These are phyloP conservation scores for Lolium rigidum DNA, from an alignment of 176 grass and related monocot species.

Conservation along the genomic window DNA sequence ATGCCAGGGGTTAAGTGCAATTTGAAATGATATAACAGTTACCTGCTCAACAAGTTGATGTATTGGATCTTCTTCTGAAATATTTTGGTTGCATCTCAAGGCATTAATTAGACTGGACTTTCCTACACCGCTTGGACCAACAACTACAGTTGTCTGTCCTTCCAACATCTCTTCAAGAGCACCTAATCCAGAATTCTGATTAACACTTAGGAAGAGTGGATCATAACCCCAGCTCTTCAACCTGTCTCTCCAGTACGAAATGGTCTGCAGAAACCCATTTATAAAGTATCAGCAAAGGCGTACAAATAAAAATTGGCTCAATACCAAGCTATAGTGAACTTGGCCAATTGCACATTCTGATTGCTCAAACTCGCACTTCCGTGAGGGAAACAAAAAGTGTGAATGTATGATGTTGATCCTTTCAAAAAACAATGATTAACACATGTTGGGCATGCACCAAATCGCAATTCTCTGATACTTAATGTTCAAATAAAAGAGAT, in stretches of 20 bases:
- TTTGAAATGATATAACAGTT: conserved; percentile 31
- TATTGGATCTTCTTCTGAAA: conserved; percentile 71
- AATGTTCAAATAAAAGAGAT: background rate
- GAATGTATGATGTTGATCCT: conserved; percentile 3
- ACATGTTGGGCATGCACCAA: background rate
- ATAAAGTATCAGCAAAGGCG: conserved; percentile 18
- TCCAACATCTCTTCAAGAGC: conserved; percentile 70
- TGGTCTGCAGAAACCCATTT: conserved; percentile 49
- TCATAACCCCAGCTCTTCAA: conserved; percentile 83
- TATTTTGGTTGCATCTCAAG: conserved; percentile 59
- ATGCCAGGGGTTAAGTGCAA: background rate
- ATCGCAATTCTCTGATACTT: background rate
- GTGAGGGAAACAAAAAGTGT: background rate
- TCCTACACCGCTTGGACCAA: conserved; percentile 93
- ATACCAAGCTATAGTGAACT: background rate
- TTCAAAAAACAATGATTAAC: background rate
- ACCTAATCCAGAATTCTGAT: conserved; percentile 65
- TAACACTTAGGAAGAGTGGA: conserved; percentile 84
- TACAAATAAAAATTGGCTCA: conserved; percentile 18
- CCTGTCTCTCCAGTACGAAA: conserved; percentile 78
- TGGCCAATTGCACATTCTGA: conserved; percentile 10
- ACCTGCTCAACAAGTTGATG: conserved; percentile 91
- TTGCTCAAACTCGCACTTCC: background rate
- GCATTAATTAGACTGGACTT: conserved; percentile 96
- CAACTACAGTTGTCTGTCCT: conserved; percentile 84